Evolutionary conservation across 2,329 filamentous ascomycete genomes (phyloP), one percentile per base, ranked within the genome.

Genomic region (Epichloe typhina): DNA sequence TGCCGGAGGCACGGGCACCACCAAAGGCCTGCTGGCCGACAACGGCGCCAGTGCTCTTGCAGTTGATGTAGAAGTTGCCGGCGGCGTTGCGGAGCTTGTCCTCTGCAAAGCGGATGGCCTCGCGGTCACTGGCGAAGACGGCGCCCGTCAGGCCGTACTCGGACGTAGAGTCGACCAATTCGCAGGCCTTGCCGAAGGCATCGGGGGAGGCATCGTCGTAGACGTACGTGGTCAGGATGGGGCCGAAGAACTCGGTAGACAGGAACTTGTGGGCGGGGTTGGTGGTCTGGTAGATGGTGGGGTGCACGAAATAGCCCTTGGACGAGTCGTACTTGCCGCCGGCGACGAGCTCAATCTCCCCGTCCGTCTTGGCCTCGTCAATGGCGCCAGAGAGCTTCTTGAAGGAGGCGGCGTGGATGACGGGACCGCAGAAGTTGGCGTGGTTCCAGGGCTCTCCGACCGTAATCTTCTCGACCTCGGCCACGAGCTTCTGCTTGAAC

Each of bases 61-160:
- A 86, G 71, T 90, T 91, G 69, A 91, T 75, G 70, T 91, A 91
- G 65, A 90, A 90, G 72, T 91, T 91, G 41, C 86, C 86, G 0
- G 86, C 86, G 0, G 83, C 72, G 63, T 89, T 81, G 56, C 84
- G 74, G 49, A 91, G 73, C 54, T 74, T 76, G 58, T 88, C 79
- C 66, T 89, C 85, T 0, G 85, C 86, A 51, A 74, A 74, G 23
- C 82, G 76, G 53, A 89, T 70, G 13, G 76, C 82, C 45, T 74
- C 68, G 40, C 86, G 73, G 66, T 89, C 84, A 51, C 74, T 68
- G 9, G 86, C 84, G 64, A 91, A 91, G 50, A 91, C 73, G 52
- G 84, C 77, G 11, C 86, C 86, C 0, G 86, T 91, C 50, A 91
- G 72, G 3, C 80, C 86, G 64, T 94, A 95, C 59, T 86, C 84